These are phyloP conservation scores for Fusarium avenaceum DNA, from an alignment of 2,329 filamentous ascomycete species.

Conservation along the genomic window DNA sequence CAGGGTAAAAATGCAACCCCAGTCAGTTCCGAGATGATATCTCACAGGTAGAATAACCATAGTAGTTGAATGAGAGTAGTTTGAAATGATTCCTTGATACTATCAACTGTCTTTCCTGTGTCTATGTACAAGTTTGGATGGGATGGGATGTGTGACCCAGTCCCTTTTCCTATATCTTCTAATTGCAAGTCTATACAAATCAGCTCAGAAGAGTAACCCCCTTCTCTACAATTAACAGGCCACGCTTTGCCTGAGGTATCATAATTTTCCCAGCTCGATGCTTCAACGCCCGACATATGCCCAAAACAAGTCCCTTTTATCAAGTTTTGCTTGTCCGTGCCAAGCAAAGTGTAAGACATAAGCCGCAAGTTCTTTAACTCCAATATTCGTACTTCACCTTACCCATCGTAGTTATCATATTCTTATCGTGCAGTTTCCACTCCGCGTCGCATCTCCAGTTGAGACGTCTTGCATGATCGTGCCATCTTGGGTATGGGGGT, in stretches of 20 bases:
- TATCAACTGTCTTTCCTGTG: neutral
- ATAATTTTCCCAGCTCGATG: slow-evolving; percentile 25
- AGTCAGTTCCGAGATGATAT: too few relatives aligned
- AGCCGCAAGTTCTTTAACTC: neutral
- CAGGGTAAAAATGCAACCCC: neutral
- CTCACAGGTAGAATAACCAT: too few relatives aligned
- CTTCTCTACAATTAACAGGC: slow-evolving; percentile 29
- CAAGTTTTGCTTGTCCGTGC: slow-evolving; percentile 8
- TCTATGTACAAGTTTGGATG: neutral
- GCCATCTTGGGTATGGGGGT: slow-evolving; percentile 55
- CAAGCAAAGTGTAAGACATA: neutral
- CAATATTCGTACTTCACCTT: neutral
- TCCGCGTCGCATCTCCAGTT: slow-evolving; percentile 56
- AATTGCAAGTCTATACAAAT: slow-evolving; percentile 32
- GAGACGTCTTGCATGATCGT: slow-evolving; percentile 57
- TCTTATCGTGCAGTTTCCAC: slow-evolving; percentile 45
- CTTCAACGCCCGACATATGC: slow-evolving; percentile 38
- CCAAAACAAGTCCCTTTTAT: slow-evolving; percentile 33
- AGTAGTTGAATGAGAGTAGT: too few relatives aligned
- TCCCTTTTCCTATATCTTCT: slow-evolving; percentile 26
- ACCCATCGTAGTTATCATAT: neutral
- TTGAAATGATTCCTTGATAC: neutral
- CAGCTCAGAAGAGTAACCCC: slow-evolving; percentile 14
- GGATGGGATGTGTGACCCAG: neutral
- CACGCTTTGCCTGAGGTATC: slow-evolving; percentile 41